Conservation (phyloP, 805 yeast genomes). For the Candida odintsovae region DNA sequence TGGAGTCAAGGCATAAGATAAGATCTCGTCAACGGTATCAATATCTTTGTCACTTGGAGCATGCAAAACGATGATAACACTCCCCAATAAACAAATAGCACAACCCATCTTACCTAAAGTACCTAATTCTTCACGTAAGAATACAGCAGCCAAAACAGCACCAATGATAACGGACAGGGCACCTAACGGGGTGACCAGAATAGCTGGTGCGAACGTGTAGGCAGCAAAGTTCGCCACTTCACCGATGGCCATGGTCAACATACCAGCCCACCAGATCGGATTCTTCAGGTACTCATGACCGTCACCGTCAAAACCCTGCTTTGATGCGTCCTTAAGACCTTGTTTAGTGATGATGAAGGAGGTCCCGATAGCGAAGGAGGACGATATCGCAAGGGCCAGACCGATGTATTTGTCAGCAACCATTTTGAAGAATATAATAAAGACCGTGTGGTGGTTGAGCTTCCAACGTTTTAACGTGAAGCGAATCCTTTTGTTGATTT, state of each 20-base stretch:
- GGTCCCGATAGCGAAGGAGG: slow-evolving; percentile 85
- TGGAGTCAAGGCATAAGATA: slow-evolving; percentile 73
- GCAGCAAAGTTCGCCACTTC: slow-evolving; percentile 93
- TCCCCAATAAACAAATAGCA: slow-evolving; percentile 83
- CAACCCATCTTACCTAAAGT: slow-evolving; percentile 88
- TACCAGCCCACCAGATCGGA: slow-evolving; percentile 95
- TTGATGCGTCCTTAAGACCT: slow-evolving; percentile 69
- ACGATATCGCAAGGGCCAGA: slow-evolving; percentile 77
- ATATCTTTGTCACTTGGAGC: slow-evolving; percentile 95
- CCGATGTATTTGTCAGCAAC: slow-evolving; percentile 85
- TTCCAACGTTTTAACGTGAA: no score
- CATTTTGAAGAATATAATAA: slow-evolving; percentile 9
- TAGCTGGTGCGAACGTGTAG: slow-evolving; percentile 91
- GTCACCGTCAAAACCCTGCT: slow-evolving; percentile 60
- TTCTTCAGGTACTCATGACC: slow-evolving; percentile 75
- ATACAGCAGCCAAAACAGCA: slow-evolving; percentile 81
- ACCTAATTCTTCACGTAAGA: slow-evolving; percentile 82
- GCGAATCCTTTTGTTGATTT: no score
- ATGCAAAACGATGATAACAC: slow-evolving; percentile 81
- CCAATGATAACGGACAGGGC: slow-evolving; percentile 89
- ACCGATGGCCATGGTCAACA: slow-evolving; percentile 84
- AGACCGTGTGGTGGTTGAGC: no score
- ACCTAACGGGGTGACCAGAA: slow-evolving; percentile 86
- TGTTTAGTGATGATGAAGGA: slow-evolving; percentile 86
- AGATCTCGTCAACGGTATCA: slow-evolving; percentile 80